Percentiles rank a stretch among this genome's conserved stretches.
These are phyloP conservation scores for Biscogniauxia mediterranea DNA, from an alignment of 2,329 filamentous ascomycete genomes.

Conservation along the genomic window DNA sequence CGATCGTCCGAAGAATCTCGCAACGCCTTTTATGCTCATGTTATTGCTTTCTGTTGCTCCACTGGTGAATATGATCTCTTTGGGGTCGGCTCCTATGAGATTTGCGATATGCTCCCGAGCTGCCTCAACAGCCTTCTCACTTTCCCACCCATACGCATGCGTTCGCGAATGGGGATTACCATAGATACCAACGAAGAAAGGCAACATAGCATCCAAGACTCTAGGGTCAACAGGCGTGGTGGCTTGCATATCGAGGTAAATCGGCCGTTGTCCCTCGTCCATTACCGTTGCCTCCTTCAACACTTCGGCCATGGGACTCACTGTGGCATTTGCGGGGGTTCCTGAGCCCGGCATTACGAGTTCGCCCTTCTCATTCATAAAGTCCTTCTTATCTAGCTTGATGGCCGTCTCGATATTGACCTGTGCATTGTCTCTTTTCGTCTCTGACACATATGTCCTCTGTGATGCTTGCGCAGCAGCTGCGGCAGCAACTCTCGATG, in stretches of 20 bases:
- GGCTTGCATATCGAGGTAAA: slow-evolving; percentile 98
- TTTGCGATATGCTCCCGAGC: slow-evolving; percentile 80
- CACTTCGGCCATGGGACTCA: slow-evolving; percentile 83
- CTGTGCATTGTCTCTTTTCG: slow-evolving; percentile 75
- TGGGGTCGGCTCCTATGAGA: slow-evolving; percentile 89
- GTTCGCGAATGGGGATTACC: slow-evolving; percentile 97
- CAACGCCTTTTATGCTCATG: slow-evolving; percentile 99
- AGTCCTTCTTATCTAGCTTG: slow-evolving; percentile 81
- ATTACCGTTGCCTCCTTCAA: slow-evolving; percentile 90
- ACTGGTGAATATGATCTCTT: slow-evolving; percentile 98
- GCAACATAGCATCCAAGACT: slow-evolving; percentile 94
- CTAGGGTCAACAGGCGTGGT: slow-evolving; percentile 94
- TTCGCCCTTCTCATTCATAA: slow-evolving; percentile 52
- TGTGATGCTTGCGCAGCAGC: slow-evolving; percentile 27
- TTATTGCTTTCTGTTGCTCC: slow-evolving; percentile 99
- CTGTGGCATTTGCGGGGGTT: slow-evolving; percentile 62
- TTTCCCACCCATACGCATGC: slow-evolving; percentile 98
- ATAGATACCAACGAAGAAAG: slow-evolving; percentile 88
- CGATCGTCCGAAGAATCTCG: slow-evolving; percentile 85
- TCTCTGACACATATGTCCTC: slow-evolving; percentile 80
- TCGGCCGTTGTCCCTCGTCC: slow-evolving; percentile 88
- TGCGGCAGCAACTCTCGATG: slow-evolving; percentile 34
- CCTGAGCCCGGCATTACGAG: slow-evolving; percentile 55
- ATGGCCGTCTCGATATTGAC: slow-evolving; percentile 81
- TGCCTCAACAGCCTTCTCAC: slow-evolving; percentile 87